A percentile compares a stretch with the other conserved stretches of the same genome.
These are phyloP conservation scores for Salix suchowensis DNA, from an alignment of 345 rosid species.

Conservation along the genomic window DNA sequence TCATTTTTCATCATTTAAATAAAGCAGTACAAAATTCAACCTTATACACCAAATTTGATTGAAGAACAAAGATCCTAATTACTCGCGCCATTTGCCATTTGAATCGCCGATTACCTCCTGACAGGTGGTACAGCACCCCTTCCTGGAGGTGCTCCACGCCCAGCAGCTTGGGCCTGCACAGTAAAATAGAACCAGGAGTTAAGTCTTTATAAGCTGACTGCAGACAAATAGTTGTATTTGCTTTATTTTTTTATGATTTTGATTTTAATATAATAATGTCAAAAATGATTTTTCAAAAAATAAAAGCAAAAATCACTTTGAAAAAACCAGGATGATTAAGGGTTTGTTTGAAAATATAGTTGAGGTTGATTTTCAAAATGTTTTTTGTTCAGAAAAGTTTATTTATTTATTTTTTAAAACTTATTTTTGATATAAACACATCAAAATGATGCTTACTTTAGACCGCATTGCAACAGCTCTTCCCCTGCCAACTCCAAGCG, in stretches of 20 bases:
- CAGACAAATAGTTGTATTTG: too few relatives aligned
- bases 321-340: too few relatives aligned
- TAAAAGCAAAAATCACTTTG: too few relatives aligned
- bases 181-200: not conserved
- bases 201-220: not conserved
- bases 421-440: too few relatives aligned
- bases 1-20: not conserved
- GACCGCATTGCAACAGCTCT: constrained; percentile 88
- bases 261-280: too few relatives aligned
- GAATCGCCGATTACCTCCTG: constrained; percentile 41
- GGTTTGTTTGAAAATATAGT: too few relatives aligned
- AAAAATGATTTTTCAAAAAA: too few relatives aligned
- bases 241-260: too few relatives aligned
- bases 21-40: not conserved
- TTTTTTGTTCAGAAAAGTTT: too few relatives aligned
- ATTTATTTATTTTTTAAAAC: too few relatives aligned
- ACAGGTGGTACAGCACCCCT: constrained; percentile 76
- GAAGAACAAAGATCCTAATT: constrained; percentile 7
- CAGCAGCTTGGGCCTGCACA: constrained; percentile 65
- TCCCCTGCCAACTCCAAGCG: constrained; percentile 88
- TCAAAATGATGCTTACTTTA: constrained; percentile 47
- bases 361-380: too few relatives aligned
- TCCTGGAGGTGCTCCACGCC: constrained; percentile 71
- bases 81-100: not conserved
- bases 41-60: not conserved